Conservation (phyloP, 441 rosid species). For the Arabidopsis hybrid region DNA sequence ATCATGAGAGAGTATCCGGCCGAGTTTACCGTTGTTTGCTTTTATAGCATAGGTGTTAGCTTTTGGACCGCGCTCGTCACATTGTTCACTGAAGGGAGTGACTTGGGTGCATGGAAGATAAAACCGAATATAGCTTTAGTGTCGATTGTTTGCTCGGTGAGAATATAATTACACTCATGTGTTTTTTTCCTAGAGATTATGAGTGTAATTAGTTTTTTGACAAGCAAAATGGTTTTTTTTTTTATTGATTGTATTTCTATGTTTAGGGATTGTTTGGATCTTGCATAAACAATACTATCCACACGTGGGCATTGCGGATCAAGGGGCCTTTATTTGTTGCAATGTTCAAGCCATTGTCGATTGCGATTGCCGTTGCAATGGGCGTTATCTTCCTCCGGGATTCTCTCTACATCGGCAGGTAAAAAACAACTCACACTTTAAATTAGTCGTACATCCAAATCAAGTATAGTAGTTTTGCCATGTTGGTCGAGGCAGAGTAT, state of each 20-base stretch:
- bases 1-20: constrained; percentile 76
- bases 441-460: constrained; percentile 2
- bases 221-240: not conserved
- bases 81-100: constrained; percentile 49
- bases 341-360: constrained; percentile 74
- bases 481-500: not conserved
- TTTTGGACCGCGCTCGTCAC: constrained; percentile 58
- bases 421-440: not conserved
- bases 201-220: not conserved
- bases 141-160: constrained; percentile 67
- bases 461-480: constrained; percentile 2
- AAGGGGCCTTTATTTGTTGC: constrained; percentile 78
- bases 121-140: constrained; percentile 53
- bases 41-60: constrained; percentile 63
- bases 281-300: constrained; percentile 60
- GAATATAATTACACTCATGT: constrained; percentile 31
- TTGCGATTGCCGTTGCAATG: constrained; percentile 69
- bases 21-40: constrained; percentile 68
- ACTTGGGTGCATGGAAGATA: constrained; percentile 58
- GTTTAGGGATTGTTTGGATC: constrained; percentile 71
- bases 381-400: constrained; percentile 72
- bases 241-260: constrained; percentile 1
- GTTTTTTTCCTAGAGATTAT: not conserved
- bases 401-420: constrained; percentile 84
- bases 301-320: constrained; percentile 64